These are phyloP conservation scores for Fusarium mundagurra DNA, from an alignment of 2,329 filamentous ascomycete genomes.

Conservation along the genomic window DNA sequence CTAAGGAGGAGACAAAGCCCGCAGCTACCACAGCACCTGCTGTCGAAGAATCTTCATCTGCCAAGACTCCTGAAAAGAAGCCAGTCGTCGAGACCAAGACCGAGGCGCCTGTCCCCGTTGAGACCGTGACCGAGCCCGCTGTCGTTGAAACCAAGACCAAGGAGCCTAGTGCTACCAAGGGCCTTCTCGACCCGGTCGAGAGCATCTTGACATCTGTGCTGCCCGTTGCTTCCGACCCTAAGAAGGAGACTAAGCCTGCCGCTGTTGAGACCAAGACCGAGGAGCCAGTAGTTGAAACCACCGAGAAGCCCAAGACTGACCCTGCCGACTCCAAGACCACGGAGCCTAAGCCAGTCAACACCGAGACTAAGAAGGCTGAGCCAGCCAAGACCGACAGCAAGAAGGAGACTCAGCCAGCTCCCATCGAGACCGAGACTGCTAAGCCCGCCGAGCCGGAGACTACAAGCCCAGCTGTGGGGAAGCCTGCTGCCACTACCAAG, in stretches of 20 bases:
- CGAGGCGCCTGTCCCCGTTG: neutral
- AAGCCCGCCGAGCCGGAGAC: slow-evolving; percentile 16
- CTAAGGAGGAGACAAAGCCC: slow-evolving; percentile 23
- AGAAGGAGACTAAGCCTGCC: slow-evolving; percentile 1
- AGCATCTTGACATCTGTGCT: slow-evolving; percentile 13
- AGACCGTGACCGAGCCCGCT: slow-evolving; percentile 6
- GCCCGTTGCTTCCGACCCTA: neutral
- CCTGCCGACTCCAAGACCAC: slow-evolving; percentile 20
- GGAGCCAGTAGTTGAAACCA: slow-evolving; percentile 1
- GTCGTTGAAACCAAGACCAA: neutral
- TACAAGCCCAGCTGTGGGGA: slow-evolving; percentile 4
- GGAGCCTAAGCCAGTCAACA: slow-evolving; percentile 10
- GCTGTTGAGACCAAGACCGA: neutral
- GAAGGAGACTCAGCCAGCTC: neutral
- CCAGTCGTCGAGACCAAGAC: slow-evolving; percentile 18
- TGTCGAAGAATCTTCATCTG: slow-evolving; percentile 11
- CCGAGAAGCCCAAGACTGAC: slow-evolving; percentile 6
- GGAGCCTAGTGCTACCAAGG: slow-evolving; percentile 7
- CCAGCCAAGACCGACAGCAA: neutral
- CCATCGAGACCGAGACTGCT: slow-evolving; percentile 8
- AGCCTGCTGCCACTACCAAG: slow-evolving; percentile 22
- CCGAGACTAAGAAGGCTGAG: slow-evolving; percentile 2
- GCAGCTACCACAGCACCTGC: slow-evolving; percentile 11
- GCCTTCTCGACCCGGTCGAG: slow-evolving; percentile 21
- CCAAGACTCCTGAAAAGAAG: slow-evolving; percentile 13